These are phyloP conservation scores for Arthrobotrys conoides DNA, from an alignment of 2,329 filamentous ascomycete species.

Conservation along the genomic window DNA sequence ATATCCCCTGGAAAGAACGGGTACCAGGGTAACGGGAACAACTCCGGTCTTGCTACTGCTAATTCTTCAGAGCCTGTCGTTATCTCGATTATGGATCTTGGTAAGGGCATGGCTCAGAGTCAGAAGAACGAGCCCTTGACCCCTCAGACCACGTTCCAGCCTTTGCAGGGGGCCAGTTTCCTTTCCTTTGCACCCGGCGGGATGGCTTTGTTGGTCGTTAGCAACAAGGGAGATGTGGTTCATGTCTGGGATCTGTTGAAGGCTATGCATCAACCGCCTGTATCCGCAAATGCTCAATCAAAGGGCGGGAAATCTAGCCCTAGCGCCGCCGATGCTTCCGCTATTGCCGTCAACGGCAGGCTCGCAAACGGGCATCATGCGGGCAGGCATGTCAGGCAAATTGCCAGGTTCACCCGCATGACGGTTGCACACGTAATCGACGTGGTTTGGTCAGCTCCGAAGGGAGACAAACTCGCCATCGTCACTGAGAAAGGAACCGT, in stretches of 20 bases:
- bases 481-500: constrained; percentile 96
- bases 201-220: constrained; percentile 81
- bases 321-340: constrained; percentile 41
- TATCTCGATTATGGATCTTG: constrained; percentile 81
- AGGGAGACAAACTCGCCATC: constrained; percentile 86
- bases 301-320: constrained; percentile 61
- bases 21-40: constrained; percentile 45
- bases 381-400: constrained; percentile 79
- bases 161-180: constrained; percentile 83
- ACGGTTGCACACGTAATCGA: constrained; percentile 92
- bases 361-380: constrained; percentile 65
- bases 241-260: constrained; percentile 83
- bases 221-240: constrained; percentile 85
- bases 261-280: constrained; percentile 65
- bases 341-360: constrained; percentile 54
- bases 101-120: constrained; percentile 70
- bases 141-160: constrained; percentile 79
- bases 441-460: constrained; percentile 86
- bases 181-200: constrained; percentile 83
- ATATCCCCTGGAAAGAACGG: constrained; percentile 55
- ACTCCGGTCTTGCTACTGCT: constrained; percentile 68
- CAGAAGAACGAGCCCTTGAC: constrained; percentile 69
- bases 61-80: constrained; percentile 76
- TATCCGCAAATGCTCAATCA: constrained; percentile 67
- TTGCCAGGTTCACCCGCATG: constrained; percentile 90